These are phyloP conservation scores for Saccharomyces paradoxus DNA, from an alignment of 805 yeast genomes.

Conservation along the genomic window DNA sequence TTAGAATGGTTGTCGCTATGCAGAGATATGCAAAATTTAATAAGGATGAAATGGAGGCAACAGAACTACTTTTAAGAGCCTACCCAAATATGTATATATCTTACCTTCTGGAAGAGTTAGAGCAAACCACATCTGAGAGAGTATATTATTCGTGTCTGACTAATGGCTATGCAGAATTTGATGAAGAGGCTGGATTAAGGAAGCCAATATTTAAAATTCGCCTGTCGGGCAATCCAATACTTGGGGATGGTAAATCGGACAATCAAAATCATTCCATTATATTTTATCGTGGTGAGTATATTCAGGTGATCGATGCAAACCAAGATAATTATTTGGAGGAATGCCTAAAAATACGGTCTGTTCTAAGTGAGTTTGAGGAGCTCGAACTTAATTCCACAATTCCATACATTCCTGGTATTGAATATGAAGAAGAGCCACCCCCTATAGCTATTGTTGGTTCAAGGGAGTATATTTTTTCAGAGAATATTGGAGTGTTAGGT, in stretches of 20 bases:
- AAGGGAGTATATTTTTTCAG: constrained; percentile 89
- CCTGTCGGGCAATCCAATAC: constrained; percentile 86
- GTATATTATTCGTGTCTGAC: constrained; percentile 58
- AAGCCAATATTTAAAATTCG: constrained; percentile 57
- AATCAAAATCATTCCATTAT: constrained; percentile 85
- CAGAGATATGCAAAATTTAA: constrained; percentile 67
- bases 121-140: constrained; percentile 21
- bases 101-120: constrained; percentile 41
- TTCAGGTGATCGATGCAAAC: constrained; percentile 91
- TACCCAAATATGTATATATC: constrained; percentile 61
- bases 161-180: constrained; percentile 48
- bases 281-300: constrained; percentile 87
- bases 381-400: constrained; percentile 42
- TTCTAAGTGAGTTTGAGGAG: constrained; percentile 88
- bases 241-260: constrained; percentile 95
- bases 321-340: constrained; percentile 95
- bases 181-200: constrained; percentile 50
- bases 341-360: constrained; percentile 81
- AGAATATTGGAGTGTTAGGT: constrained; percentile 84
- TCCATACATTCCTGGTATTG: constrained; percentile 55
- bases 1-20: constrained; percentile 77
- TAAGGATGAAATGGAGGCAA: constrained; percentile 57
- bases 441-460: constrained; percentile 95
- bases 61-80: constrained; percentile 56
- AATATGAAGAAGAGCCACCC: constrained; percentile 27